Conservation (phyloP, 2,329 filamentous ascomycete genomes). For the Cadophora sp. region DNA sequence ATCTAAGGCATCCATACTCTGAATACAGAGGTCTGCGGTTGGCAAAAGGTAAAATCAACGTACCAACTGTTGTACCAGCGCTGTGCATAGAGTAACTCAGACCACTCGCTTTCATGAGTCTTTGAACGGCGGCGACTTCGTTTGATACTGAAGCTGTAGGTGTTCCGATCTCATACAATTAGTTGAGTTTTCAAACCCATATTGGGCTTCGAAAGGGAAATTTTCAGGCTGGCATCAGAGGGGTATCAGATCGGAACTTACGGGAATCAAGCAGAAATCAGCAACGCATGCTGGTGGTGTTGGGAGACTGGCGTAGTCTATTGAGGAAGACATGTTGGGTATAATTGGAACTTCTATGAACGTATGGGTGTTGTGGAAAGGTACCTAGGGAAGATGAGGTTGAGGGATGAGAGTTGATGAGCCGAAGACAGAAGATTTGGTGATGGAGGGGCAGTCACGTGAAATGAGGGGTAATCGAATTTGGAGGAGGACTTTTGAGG, state of each 20-base stretch:
- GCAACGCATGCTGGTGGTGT: slow-evolving; percentile 81
- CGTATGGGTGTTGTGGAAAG: neutral
- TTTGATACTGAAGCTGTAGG: slow-evolving; percentile 76
- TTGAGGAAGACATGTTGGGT: slow-evolving; percentile 11
- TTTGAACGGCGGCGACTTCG: slow-evolving; percentile 89
- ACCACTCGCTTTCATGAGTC: slow-evolving; percentile 80
- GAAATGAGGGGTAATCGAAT: slow-evolving; percentile 7
- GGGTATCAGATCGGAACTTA: slow-evolving; percentile 49
- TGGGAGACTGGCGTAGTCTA: slow-evolving; percentile 42
- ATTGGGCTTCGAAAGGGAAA: neutral
- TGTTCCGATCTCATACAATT: slow-evolving; percentile 72
- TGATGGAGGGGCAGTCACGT: slow-evolving; percentile 15
- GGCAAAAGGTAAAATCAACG: slow-evolving; percentile 44
- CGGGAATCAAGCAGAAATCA: slow-evolving; percentile 91
- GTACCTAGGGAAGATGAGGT: neutral
- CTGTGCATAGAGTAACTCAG: slow-evolving; percentile 90
- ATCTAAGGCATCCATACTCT: too few species aligned
- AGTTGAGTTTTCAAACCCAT: too few species aligned
- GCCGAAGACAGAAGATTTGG: neutral
- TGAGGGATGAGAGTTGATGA: neutral
- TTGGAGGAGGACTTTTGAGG: neutral
- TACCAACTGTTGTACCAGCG: slow-evolving; percentile 90
- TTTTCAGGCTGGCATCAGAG: too few species aligned
- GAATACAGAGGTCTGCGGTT: too few species aligned
- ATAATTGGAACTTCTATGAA: neutral